Base-by-base conservation (phyloP, 495 filamentous ascomycete genomes). In the Penicillium angulare region DNA sequence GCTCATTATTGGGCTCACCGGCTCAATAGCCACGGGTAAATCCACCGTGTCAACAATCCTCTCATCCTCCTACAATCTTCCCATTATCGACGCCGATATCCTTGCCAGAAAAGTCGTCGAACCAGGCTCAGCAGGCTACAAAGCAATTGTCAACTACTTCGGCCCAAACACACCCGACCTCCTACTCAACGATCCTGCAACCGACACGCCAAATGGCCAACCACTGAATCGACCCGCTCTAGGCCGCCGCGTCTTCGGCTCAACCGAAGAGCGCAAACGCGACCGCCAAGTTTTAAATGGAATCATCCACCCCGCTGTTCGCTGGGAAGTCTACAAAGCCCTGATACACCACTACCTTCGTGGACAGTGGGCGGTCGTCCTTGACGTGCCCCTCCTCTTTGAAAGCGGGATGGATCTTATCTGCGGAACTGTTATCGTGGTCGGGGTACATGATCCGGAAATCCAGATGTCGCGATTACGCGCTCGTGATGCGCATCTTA, bases 1-100 rank as follows among this genome's bases (percentile, higher is more conserved):
- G 95, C 82, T 98, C 46, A 81, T 98, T 59, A 89, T 98, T 63
- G 93, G 93, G 56, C 85, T 98, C 22, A 98, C 93, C 29, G 93
- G 93, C 72, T 96, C 91, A 51, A 96, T 98, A 66, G 92, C 93
- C 29, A 97, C 95, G 3, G 93, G 95, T 65, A 98, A 98, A 83
- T 95, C 91, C 27, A 98, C 95, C 55, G 92, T 95, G 55, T 96
- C 93, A 32, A 64, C 75, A 48, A 74, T 96, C 58, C 90, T 98
- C 67, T 80, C 84, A 47, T 71, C 78, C 0, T 92, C 91, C 9
- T 86, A 97, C 77, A 81, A 79, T 58, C 83, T 97, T 64, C 92
- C 93, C 64, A 81, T 97, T 63, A 88, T 98, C 78, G 93, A 98
- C 73, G 90, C 93, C 58, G 95, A 98, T 78, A 66, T 92, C 22